Base-by-base conservation (phyloP, 2,329 filamentous ascomycete genomes). In the Fusarium illudens region DNA sequence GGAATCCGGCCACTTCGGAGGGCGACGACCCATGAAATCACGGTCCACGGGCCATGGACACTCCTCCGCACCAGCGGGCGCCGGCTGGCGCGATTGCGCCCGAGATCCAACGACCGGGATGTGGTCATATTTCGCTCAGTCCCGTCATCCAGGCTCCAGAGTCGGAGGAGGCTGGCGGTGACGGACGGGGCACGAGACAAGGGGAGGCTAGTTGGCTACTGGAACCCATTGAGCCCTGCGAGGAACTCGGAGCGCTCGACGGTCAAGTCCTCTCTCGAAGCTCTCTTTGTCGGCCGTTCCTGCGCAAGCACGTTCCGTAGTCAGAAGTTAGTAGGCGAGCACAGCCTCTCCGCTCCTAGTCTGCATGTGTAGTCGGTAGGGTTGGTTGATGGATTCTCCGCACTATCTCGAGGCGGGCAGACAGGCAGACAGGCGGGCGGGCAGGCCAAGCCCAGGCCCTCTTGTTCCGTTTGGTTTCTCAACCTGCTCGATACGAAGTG, bases 71-170 rank as follows among this genome's bases (percentile, higher is more conserved):
- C 63, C 57, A 72, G 66, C 71, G 66, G 68, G 68, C 62, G 71
- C 61, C 70, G 66, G 61, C 71, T 71, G 62, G 60, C 62, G 52
- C 58, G 63, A 73, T 62, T 71, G 60, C 51, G 63, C 62, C 65
- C 60, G 58, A 70, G 63, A 67, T 70, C 59, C 62, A 67, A 64
- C 64, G 63, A 65, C 71, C 48, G 50, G 66, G 71, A 68, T 69
- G 65, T 65, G 67, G 42, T 65, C 54, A 68, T 71, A 66, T 70
- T 69, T 73, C 65, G 60, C 69, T 72, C 64, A 68, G 65, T 68
- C 58, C 42, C 49, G 51, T 64, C 53, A 58, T 50, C 37, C 42
- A 62, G 39, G 32, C 46, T 20, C 49, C 39, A 44, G 32, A 39
- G 17, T 61, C n/a, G 32, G 54, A 61, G 65, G 64, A 69, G 70